These are phyloP conservation scores for Pseudohyphozyma bogoriensis DNA, from an alignment of 768 basidiomycete genomes.

Conservation along the genomic window DNA sequence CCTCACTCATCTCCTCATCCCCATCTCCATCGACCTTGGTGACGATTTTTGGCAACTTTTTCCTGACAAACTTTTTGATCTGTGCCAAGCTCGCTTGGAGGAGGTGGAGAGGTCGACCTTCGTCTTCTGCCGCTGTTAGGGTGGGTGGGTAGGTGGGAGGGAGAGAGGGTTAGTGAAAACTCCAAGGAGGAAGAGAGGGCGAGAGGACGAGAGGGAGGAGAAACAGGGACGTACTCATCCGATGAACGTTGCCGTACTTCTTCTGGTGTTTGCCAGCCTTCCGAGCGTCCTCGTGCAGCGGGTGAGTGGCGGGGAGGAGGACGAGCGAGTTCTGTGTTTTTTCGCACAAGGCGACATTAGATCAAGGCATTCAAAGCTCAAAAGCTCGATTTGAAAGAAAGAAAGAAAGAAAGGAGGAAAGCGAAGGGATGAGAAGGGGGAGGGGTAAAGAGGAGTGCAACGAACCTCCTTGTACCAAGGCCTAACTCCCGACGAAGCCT, in stretches of 20 bases:
- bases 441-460: conserved; percentile 11
- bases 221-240: conserved; percentile 13
- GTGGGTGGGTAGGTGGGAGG: no score
- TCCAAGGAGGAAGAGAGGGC: neutral
- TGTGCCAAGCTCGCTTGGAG: conserved; percentile 18
- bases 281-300: conserved; percentile 22
- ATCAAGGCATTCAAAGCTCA: no score
- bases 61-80: conserved; percentile 21
- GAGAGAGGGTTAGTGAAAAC: neutral
- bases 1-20: no score
- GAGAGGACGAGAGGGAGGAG: neutral
- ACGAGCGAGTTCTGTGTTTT: neutral
- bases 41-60: conserved; percentile 3
- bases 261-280: conserved; percentile 22
- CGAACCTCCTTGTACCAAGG: conserved; percentile 28
- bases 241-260: conserved; percentile 23
- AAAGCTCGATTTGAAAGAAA: no score
- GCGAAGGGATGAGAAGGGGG: neutral
- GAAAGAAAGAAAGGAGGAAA: no score
- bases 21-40: no score
- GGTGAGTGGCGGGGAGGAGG: conserved; percentile 8
- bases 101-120: conserved; percentile 22
- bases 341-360: no score
- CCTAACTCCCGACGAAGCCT: conserved; percentile 9
- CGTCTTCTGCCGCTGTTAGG: conserved; percentile 27